Evolutionary conservation across 2,329 filamentous ascomycete species (phyloP).

Genomic region (Pyrenophora teres): DNA sequence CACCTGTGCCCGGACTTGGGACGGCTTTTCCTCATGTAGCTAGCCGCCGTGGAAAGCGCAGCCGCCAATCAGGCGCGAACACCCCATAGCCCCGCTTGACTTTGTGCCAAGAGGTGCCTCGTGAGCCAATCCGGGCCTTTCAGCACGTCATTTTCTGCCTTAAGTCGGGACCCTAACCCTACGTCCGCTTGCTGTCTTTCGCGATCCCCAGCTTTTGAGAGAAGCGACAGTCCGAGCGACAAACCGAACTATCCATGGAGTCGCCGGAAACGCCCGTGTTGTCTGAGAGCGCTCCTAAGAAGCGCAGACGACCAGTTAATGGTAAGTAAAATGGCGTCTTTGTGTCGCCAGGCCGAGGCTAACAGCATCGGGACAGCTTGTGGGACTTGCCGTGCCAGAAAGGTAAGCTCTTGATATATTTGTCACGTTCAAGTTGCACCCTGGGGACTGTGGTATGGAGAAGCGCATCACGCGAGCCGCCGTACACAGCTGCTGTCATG

Average conservation of each 20-base stretch:
- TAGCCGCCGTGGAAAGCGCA: not conserved
- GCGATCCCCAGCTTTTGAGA: conserved; percentile 9
- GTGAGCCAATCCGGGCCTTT: conserved; percentile 12
- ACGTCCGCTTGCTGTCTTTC: conserved; percentile 8
- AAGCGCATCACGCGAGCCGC: not conserved
- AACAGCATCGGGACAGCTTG: conserved; percentile 17
- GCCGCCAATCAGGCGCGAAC: conserved; percentile 1
- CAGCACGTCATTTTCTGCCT: conserved; percentile 20
- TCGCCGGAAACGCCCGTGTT: conserved; percentile 15
- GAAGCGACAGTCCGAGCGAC: conserved; percentile 20
- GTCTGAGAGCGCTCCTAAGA: conserved; percentile 22
- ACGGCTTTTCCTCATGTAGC: not conserved
- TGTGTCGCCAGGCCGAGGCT: conserved; percentile 3
- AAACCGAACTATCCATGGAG: conserved; percentile 16
- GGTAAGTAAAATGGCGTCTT: conserved; percentile 18
- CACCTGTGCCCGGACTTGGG: not conserved
- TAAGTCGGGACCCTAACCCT: conserved; percentile 13
- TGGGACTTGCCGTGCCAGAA: conserved; percentile 25
- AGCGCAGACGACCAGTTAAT: conserved; percentile 34
- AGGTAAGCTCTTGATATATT: conserved; percentile 11
- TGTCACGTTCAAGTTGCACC: not conserved
- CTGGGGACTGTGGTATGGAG: not conserved
- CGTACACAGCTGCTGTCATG: not conserved
- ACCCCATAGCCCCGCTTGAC: conserved; percentile 1
- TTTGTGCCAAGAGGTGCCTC: conserved; percentile 3